Percentiles rank a stretch among this genome's conserved stretches.
Conservation (phyloP, 2,329 filamentous ascomycete species). For the Furcasterigmium furcatum region DNA sequence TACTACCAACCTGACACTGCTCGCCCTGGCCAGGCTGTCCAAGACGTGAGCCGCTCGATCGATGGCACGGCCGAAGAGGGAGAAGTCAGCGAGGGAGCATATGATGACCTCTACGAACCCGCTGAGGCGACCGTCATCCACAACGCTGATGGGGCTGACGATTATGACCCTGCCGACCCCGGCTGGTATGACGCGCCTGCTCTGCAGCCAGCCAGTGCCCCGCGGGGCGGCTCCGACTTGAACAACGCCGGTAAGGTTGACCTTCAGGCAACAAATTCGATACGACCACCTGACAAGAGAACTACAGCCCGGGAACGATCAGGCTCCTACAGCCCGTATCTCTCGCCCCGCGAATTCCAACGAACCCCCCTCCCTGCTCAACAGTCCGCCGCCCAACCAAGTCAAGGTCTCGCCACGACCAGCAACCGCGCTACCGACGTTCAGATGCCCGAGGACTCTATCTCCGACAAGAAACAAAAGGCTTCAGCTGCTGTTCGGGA, state of each 20-base stretch:
- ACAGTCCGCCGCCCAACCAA: too few species aligned
- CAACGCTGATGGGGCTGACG: conserved; percentile 5
- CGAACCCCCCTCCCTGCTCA: neutral
- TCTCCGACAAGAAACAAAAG: conserved; percentile 38
- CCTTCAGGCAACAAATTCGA: too few species aligned
- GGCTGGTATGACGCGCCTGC: conserved; percentile 1
- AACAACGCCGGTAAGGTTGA: too few species aligned
- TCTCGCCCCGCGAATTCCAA: conserved; percentile 46
- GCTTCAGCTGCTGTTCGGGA: conserved; percentile 67
- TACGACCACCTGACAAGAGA: too few species aligned
- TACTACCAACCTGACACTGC: conserved; percentile 9
- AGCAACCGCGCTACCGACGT: too few species aligned
- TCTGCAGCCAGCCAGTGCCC: too few species aligned
- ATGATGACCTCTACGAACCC: conserved; percentile 54
- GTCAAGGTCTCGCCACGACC: too few species aligned
- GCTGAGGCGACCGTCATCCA: conserved; percentile 6
- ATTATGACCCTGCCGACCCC: conserved; percentile 9
- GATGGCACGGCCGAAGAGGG: conserved; percentile 59
- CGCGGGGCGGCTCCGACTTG: too few species aligned
- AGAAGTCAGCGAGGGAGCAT: conserved; percentile 70
- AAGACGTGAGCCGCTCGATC: neutral
- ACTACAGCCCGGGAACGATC: conserved; percentile 37
- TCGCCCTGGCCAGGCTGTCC: neutral
- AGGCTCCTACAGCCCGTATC: conserved; percentile 49
- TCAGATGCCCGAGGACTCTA: too few species aligned